A percentile compares a stretch with the other conserved stretches of the same genome.
Conservation (phyloP, 352 stramenopile genomes). For the Phytophthora europaea region DNA sequence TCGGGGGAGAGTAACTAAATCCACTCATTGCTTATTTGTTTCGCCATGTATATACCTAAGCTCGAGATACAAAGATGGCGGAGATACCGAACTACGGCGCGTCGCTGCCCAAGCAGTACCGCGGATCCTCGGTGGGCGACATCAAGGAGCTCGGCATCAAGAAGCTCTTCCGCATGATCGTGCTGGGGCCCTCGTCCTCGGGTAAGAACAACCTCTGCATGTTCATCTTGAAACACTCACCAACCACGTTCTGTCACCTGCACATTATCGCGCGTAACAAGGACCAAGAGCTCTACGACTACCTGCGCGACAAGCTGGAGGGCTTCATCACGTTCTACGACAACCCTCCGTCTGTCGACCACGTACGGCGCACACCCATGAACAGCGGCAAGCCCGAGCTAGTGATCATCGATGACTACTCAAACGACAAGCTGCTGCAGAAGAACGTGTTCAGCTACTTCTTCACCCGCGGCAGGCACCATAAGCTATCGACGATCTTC, state of each 20-base stretch:
- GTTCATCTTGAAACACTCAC: no score
- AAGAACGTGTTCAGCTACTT: slow-evolving; percentile 15
- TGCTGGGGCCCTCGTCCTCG: no score
- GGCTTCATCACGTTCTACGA: slow-evolving; percentile 22
- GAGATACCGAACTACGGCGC: no score
- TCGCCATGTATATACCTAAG: no score
- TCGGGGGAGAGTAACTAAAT: slow-evolving; percentile 28
- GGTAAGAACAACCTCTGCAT: no score
- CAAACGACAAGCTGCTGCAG: slow-evolving; percentile 21
- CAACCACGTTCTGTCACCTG: no score
- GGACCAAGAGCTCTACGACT: slow-evolving; percentile 30
- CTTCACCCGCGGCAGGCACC: slow-evolving; percentile 4
- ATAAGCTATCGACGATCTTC: slow-evolving; percentile 16
- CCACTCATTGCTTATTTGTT: slow-evolving; percentile 12
- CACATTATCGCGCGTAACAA: no score
- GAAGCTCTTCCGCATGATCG: no score
- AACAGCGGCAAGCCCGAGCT: slow-evolving; percentile 24
- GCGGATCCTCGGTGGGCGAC: no score
- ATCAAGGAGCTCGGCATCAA: no score
- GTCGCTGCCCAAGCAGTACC: no score
- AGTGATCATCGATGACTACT: slow-evolving; percentile 33
- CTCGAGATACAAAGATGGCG: no score
- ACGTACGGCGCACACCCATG: slow-evolving; percentile 10
- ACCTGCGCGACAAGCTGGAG: slow-evolving; percentile 32
- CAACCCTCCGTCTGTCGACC: slow-evolving; percentile 12